Evolutionary conservation across 1,284 basidiomycete genomes (phyloP).

Genomic region (Flammula alnicola): DNA sequence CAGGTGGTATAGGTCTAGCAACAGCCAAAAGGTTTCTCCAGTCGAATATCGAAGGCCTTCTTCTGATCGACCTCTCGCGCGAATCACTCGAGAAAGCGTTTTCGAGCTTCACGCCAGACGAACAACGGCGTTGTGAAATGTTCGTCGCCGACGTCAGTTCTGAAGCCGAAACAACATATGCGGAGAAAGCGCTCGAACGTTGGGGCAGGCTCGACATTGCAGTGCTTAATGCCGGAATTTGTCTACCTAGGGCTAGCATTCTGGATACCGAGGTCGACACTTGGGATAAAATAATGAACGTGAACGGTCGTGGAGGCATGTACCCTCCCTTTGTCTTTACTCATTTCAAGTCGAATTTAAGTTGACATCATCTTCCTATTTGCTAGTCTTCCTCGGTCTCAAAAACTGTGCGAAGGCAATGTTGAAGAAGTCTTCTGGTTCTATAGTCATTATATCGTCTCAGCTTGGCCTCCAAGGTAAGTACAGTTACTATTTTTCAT

Average conservation of each 20-base stretch:
- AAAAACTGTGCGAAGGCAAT: slow-evolving; percentile 6
- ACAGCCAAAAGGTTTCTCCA: slow-evolving; percentile 6
- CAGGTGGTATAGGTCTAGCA: slow-evolving; percentile 11
- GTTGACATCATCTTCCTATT: background rate
- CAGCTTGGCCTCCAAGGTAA: slow-evolving; percentile 10
- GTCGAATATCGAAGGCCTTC: slow-evolving; percentile 7
- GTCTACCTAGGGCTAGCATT: slow-evolving; percentile 2
- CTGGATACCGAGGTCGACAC: slow-evolving; percentile 1
- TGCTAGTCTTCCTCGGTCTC: slow-evolving; percentile 6
- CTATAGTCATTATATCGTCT: slow-evolving; percentile 8
- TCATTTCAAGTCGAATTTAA: too few relatives aligned
- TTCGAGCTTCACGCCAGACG: background rate
- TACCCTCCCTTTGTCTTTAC: background rate
- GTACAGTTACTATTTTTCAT: background rate
- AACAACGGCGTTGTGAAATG: background rate
- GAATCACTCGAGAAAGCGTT: background rate
- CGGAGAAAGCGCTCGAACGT: background rate
- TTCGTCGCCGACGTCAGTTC: slow-evolving; percentile 5
- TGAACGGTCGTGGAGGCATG: slow-evolving; percentile 8
- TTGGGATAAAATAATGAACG: slow-evolving; percentile 9
- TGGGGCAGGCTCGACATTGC: slow-evolving; percentile 13
- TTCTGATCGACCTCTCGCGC: slow-evolving; percentile 3
- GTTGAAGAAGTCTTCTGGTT: background rate
- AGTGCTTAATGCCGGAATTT: slow-evolving; percentile 9
- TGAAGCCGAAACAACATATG: background rate